Base-by-base conservation (phyloP, 176 grass and related monocot species). In the Musa troglodytarum region DNA sequence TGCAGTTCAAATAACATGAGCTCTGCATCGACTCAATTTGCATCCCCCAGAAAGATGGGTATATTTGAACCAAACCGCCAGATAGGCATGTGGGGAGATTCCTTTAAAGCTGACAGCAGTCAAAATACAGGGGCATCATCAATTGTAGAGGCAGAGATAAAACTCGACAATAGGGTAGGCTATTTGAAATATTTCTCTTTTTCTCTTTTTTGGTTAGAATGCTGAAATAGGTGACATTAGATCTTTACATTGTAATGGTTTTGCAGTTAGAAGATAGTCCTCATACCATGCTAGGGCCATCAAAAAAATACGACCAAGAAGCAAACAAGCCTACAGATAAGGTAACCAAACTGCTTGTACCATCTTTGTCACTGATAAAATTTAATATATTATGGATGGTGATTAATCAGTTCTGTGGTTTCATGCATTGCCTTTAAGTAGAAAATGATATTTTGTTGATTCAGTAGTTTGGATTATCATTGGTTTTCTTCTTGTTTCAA, bases 1-100 rank as follows among this genome's bases (percentile, higher is more conserved):
- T 72, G 52, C 89, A 82, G 76, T 82, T 85, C 96, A 68, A 84
- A 83, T 84, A 86, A 61, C 83, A 88, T 89, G 96, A 85, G 88
- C 19, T 85, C 88, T 55, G 84, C 84, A 63, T 87, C 94, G 54
- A 62, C 83, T 84, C 96, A 94, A 70, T 95, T 86, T 22, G 86
- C 81, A 65, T 77, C 77, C 54, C 88, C 86, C 0, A 54, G 84
- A 74, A 69, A 83, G 69, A 95, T 95, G 64, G 95, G 84, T 34
- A 63, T 87, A 28, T 97, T 92, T 74, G 86, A 87, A 68, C 65
- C 83, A 53, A 77, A 82, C 34, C 84, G 59, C 21, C 87, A 83
- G 11, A 78, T 81, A 55, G 71, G 75, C 69, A 83, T 99, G 78
- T 99, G 95, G 95, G 79, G 58, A 53, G 86, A 94, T 16, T 64